Evolutionary conservation across 345 rosid species (phyloP), one percentile per base, ranked within the genome.

Genomic region (Murraya koenigii): DNA sequence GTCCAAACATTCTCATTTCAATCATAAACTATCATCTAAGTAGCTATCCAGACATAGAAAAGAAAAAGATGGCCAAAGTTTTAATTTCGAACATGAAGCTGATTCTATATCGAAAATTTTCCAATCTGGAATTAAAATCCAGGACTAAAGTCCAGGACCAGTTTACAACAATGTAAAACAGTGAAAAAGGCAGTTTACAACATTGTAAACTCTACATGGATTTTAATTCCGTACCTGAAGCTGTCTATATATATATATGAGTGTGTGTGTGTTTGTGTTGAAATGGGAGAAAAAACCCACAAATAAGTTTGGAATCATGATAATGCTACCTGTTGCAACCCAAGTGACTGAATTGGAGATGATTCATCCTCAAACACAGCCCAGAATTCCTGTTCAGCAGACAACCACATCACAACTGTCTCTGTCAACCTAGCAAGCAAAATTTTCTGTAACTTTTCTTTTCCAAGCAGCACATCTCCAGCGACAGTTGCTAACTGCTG

Each of bases 351-450:
- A 80, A 96, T 89, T 25, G 90, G 90, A 84, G 91, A 82, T 41
- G 95, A 86, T 75, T 88, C 86, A 81, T 96, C 93, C 85, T 91
- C 98, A 39, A 96, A 92, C 59, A 90, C 93, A 66, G 90, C 87
- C 99, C 99, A 96, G 84, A 94, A 96, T 64, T 96, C 97, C 70
- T 94, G 94, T 82, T 96, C 99, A 76, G 94, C 87, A 17, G 97
- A 91, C 78, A 96, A 80, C 99, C 99, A 95, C 79, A 96, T 96
- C 59, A 96, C 84, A 71, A 96, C 97, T 19, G 98, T 96, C 83
- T 96, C 99, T 1, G 99, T 96, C 74, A 96, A 83, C 84, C 98
- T 91, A 33, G 99, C 98, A 19, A 96, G 95, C 83, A 96, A 83
- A 81, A 86, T 84, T 83, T 96, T 96, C 80, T 96, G 99, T 80